These are phyloP conservation scores for Naganishia onofrii DNA, from an alignment of 768 basidiomycete species.

Conservation along the genomic window DNA sequence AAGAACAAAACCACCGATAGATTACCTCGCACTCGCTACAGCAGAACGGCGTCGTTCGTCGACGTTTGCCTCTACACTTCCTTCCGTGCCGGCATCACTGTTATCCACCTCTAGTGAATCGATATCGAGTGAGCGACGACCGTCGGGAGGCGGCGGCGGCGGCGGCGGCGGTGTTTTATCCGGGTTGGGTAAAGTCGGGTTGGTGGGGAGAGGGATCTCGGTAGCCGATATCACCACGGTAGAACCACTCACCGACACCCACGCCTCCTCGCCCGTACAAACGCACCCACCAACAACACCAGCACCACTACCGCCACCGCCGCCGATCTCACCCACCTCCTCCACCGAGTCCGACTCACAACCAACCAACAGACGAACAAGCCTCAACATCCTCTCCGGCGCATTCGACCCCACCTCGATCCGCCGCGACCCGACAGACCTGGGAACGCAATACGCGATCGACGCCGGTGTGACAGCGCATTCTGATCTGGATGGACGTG, in stretches of 20 bases:
- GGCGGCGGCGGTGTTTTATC: conserved; percentile 5
- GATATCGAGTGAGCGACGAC: background rate
- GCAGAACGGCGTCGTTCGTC: conserved; percentile 3
- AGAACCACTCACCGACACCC: background rate
- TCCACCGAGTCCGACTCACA: background rate
- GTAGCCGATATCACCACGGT: conserved; percentile 6
- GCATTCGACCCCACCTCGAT: conserved; percentile 1
- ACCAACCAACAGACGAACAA: background rate
- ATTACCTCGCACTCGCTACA: conserved; percentile 9
- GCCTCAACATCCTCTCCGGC: background rate
- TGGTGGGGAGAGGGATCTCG: background rate
- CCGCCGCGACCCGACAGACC: conserved; percentile 11
- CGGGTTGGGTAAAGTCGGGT: background rate
- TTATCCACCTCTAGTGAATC: background rate
- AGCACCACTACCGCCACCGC: background rate
- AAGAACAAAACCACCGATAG: conserved; percentile 12
- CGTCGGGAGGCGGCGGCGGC: background rate
- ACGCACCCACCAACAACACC: too few relatives aligned
- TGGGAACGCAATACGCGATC: conserved; percentile 12
- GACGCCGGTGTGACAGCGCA: conserved; percentile 13
- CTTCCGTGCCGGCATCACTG: background rate
- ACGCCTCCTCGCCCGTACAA: too few relatives aligned
- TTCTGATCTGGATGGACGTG: background rate
- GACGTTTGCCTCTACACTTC: background rate
- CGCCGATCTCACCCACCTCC: background rate